These are phyloP conservation scores for Centella asiatica DNA, from an alignment of 129 eudicot species.

Conservation along the genomic window DNA sequence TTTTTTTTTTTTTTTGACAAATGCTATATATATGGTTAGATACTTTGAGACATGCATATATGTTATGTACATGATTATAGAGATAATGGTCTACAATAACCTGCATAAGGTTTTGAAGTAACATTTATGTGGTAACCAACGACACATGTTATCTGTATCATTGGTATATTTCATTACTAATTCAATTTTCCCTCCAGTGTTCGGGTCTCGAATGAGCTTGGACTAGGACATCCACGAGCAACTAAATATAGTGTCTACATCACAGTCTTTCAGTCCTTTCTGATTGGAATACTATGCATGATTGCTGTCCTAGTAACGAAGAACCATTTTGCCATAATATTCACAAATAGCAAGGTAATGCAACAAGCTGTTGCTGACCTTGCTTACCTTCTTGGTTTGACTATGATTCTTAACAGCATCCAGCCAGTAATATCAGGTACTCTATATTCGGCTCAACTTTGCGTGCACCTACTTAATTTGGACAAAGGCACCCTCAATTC, in stretches of 20 bases:
- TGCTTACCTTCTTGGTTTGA: conserved; percentile 54
- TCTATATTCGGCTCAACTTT: neutral
- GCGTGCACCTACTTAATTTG: neutral
- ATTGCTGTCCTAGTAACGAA: conserved; percentile 27
- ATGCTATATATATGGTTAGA: too few species aligned
- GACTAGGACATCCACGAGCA: conserved; percentile 44
- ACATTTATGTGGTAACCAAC: too few species aligned
- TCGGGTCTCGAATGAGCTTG: conserved; percentile 68
- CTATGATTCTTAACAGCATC: conserved; percentile 64
- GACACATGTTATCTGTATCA: neutral
- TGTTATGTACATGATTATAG: too few species aligned
- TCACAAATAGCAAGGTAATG: conserved; percentile 33
- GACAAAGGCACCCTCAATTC: neutral
- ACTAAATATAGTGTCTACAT: conserved; percentile 42
- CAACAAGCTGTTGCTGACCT: conserved; percentile 32
- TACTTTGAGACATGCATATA: too few species aligned
- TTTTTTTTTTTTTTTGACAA: too few species aligned
- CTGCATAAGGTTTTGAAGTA: too few species aligned
- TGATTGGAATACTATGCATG: conserved; percentile 54
- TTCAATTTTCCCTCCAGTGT: conserved; percentile 32
- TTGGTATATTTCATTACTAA: neutral
- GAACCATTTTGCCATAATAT: conserved; percentile 32
- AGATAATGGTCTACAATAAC: too few species aligned
- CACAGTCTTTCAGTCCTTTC: conserved; percentile 43
- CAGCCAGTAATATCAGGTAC: conserved; percentile 65